These are phyloP conservation scores for Grifola frondosa DNA, from an alignment of 1,284 basidiomycete genomes.

Conservation along the genomic window DNA sequence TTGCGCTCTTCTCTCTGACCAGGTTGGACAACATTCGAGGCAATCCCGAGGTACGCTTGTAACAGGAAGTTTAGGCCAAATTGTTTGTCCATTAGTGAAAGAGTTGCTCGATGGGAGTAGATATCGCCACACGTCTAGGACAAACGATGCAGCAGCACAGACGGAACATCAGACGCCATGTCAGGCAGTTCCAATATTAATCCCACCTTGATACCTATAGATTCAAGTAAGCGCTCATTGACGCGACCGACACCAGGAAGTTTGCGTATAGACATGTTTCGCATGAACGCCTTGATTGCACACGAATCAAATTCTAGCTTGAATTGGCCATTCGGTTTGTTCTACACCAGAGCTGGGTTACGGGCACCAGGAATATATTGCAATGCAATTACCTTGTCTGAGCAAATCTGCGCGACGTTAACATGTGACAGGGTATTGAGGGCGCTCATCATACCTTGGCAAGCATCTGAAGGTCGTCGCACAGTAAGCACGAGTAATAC, in stretches of 20 bases:
- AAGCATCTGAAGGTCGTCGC: constrained; percentile 26
- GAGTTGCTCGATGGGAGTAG: constrained; percentile 64
- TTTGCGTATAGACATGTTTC: constrained; percentile 73
- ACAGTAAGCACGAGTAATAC: constrained; percentile 2
- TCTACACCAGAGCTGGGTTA: constrained; percentile 42
- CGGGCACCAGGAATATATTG: too few species aligned
- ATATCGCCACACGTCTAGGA: constrained; percentile 91
- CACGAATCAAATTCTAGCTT: constrained; percentile 67
- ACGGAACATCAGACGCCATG: too few species aligned
- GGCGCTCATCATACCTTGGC: constrained; percentile 24
- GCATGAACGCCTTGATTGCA: constrained; percentile 74
- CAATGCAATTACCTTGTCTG: constrained; percentile 65
- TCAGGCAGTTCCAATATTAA: too few species aligned
- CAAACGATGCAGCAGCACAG: too few species aligned
- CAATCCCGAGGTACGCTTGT: constrained; percentile 80
- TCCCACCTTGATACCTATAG: constrained; percentile 80
- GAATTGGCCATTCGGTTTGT: constrained; percentile 94
- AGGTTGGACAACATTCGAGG: constrained; percentile 78
- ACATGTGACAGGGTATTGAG: background rate
- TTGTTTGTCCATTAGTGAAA: constrained; percentile 83
- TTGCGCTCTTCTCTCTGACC: constrained; percentile 78
- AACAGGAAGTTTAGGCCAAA: constrained; percentile 77
- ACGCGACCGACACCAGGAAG: constrained; percentile 89
- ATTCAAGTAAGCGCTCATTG: constrained; percentile 81
- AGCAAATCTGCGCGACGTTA: constrained; percentile 72